Evolutionary conservation across 192 early-diverging fungal species (phyloP), one percentile per base, ranked within the genome.

Genomic region (Gigaspora rosea): DNA sequence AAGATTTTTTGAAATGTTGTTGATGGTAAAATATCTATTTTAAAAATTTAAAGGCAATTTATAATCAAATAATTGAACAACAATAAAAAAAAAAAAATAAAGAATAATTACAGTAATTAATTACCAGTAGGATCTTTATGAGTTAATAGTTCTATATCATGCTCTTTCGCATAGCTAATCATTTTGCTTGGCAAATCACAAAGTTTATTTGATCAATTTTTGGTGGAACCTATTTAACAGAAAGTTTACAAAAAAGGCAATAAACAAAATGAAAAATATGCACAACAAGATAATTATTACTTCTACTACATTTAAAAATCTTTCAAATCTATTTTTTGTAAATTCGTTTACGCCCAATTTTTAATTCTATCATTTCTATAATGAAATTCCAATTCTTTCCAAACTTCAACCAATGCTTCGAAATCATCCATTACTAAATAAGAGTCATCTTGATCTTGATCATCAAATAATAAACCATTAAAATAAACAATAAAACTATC

Each of bases 341-440:
- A 62, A 62, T 62, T 62, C 59, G n/a, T 20, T 62, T 13, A 62
- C 59, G n/a, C 59, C 59, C 15, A 62, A 62, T 62, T 62, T 13
- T 62, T 11, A 62, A 62, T 62, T 32, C 2, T 62, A 62, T 62
- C 13, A 9, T 62, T 62, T 32, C 12, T n/a, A 32, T 33, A 12
- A 33, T 33, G 4, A 11, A 6, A 33, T 62, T 62, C 59, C n/a
- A 62, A 62, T 62, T 62, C 59, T 62, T 33, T 62, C 59, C 59
- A 62, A 62, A 33, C 59, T 35, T 62, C n/a, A n/a, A 62, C 12
- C 33, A 62, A n/a, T 33, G 10, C 33, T 10, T 62, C 27, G 27
- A 62, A 32, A 62, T 62, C 59, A 62, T 4, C 27, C 33, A 33
- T 62, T 13, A 13, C 7, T 2, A 62, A 35, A 32, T 62, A 4